These are phyloP conservation scores for Friedmanniomyces endolithicus DNA, from an alignment of 495 filamentous ascomycete species.

Conservation along the genomic window DNA sequence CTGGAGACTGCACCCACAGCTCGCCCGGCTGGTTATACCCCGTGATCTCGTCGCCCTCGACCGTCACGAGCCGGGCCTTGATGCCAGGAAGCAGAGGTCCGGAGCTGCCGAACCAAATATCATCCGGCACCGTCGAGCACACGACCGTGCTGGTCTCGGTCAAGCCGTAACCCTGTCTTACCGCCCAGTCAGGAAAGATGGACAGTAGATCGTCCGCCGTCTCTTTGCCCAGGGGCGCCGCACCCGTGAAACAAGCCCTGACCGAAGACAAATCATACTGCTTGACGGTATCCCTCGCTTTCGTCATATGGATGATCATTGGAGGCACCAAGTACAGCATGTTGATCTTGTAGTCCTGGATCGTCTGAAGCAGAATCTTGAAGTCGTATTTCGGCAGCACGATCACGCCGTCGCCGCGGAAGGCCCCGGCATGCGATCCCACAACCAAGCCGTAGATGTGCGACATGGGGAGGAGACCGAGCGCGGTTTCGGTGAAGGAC, in stretches of 20 bases:
- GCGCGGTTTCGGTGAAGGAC: conserved; percentile 43
- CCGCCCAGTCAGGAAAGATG: conserved; percentile 49
- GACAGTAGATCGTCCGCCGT: conserved; percentile 55
- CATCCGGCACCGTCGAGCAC: conserved; percentile 47
- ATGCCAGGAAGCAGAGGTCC: conserved; percentile 58
- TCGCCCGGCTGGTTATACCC: conserved; percentile 69
- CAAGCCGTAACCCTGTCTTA: conserved; percentile 77
- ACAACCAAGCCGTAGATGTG: conserved; percentile 83
- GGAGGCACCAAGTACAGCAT: conserved; percentile 67
- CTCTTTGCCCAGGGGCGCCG: conserved; percentile 71
- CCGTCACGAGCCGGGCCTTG: conserved; percentile 56
- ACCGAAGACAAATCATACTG: conserved; percentile 69
- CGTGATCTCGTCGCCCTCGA: conserved; percentile 65
- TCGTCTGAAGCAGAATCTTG: conserved; percentile 46
- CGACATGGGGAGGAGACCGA: conserved; percentile 70
- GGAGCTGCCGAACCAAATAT: conserved; percentile 60
- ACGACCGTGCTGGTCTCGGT: conserved; percentile 75
- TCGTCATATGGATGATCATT: conserved; percentile 70
- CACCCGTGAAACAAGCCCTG: conserved; percentile 58
- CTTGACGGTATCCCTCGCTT: conserved; percentile 46
- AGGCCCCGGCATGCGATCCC: conserved; percentile 54
- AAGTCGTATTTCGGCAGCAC: conserved; percentile 82
- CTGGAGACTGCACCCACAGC: conserved; percentile 61
- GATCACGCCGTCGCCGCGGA: conserved; percentile 65
- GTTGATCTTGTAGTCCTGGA: conserved; percentile 62